These are phyloP conservation scores for Xylariaceae sp. DNA, from an alignment of 2,329 filamentous ascomycete species.

Conservation along the genomic window DNA sequence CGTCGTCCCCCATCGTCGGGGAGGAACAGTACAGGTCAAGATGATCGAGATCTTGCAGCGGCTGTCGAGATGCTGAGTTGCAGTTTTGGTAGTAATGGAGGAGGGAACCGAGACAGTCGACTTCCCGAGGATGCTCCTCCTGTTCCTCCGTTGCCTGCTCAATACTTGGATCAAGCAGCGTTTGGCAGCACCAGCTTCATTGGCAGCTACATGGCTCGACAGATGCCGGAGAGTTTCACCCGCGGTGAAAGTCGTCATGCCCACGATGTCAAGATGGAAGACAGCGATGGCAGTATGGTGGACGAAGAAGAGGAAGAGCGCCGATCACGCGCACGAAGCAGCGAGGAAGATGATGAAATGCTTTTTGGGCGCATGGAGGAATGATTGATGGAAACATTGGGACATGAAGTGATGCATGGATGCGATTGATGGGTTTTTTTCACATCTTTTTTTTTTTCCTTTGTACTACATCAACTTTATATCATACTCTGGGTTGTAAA, in stretches of 20 bases:
- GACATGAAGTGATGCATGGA: constrained; percentile 32
- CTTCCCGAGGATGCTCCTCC: constrained; percentile 74
- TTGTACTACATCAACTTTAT: constrained; percentile 47
- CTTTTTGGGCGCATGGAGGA: constrained; percentile 97
- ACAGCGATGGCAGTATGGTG: constrained; percentile 57
- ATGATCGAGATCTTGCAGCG: constrained; percentile 83
- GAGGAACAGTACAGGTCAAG: constrained; percentile 68
- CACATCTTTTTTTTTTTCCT: constrained; percentile 36
- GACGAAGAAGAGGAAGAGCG: constrained; percentile 64
- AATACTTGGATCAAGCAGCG: constrained; percentile 64
- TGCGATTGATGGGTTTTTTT: no score
- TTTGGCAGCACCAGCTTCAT: constrained; percentile 60
- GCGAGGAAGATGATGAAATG: constrained; percentile 89
- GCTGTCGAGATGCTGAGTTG: constrained; percentile 87
- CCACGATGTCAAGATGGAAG: constrained; percentile 65
- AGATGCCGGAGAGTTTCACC: constrained; percentile 61
- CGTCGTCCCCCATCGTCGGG: constrained; percentile 76
- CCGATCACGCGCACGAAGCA: constrained; percentile 55
- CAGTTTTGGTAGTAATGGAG: constrained; percentile 74
- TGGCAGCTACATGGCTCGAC: constrained; percentile 57
- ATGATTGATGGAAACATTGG: constrained; percentile 38
- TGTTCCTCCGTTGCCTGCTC: constrained; percentile 79
- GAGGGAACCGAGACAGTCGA: constrained; percentile 59
- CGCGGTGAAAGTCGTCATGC: constrained; percentile 51
- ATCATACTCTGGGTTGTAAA: constrained; percentile 36